Base-by-base conservation (phyloP, 106 monocot genomes). In the Acorus gramineus region DNA sequence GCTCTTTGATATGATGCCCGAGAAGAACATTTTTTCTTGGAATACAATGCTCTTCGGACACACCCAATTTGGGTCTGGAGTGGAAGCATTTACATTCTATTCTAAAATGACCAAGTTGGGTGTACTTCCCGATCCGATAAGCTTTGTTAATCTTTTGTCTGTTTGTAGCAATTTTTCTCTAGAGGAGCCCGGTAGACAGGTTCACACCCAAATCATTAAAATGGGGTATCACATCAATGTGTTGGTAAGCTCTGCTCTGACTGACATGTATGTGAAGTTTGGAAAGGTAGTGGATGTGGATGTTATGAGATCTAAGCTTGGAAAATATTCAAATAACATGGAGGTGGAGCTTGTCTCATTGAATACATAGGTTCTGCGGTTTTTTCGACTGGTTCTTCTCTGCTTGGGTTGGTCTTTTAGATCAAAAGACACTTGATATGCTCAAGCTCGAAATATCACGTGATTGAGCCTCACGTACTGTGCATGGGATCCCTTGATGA, bases 171-270 rank as follows among this genome's bases (percentile, higher is more conserved):
- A 76, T 14, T 48, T 57, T 51, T 75, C 55, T 8, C 64, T 83
- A 2, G 50, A 65, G 61, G 75, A 78, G 61, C 61, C 66, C 62
- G 75, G 78, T n/a, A 83, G 69, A 46, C 83, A 79, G 61, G 57
- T 83, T 56, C 75, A 75, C 71, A 67, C 74, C 13, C 82, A 78
- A n/a, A 66, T 71, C 56, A 49, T 82, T 52, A 78, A 82, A 74
- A 71, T 63, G 59, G 82, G 78, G 5, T 60, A 70, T 67, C 14
- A 78, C 71, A 59, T 57, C 50, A 67, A 75, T 68, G 10, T 47
- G 42, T 54, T 52, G 53, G 70, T 82, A 4, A 59, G 11, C 4
- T 14, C 7, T 47, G 42, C 53, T 11, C 47, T 82, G 51, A 74
- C 57, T 54, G 53, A 60, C 6, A 71, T 78, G 78, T 68, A 82